A percentile compares a stretch with the other conserved stretches of the same genome.
phyloP scores from a whole-genome alignment of 1,284 basidiomycete species.

The Anthracocystis panici-leucophaei region DNA sequence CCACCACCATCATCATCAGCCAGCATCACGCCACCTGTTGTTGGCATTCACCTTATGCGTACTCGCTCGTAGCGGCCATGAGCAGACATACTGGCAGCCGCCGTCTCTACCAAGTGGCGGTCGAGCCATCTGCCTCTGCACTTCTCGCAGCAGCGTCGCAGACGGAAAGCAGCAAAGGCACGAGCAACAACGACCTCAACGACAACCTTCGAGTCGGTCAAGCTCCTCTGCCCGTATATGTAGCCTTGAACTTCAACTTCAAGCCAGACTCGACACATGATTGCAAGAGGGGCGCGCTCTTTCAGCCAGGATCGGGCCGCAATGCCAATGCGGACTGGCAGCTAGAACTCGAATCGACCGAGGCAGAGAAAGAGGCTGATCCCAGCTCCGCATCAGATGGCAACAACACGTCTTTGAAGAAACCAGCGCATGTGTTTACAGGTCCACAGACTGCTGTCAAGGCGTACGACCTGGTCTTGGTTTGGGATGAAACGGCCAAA shows the following conservation, averaged over 20 bases:
- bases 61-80: conserved; percentile 2
- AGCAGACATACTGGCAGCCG: conserved; percentile 11
- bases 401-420: background rate
- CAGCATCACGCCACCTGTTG: background rate
- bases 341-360: conserved; percentile 38
- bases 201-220: background rate
- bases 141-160: conserved; percentile 14
- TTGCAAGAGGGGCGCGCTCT: conserved; percentile 34
- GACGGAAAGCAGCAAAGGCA: background rate
- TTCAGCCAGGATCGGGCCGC: conserved; percentile 13
- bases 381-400: background rate
- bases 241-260: conserved; percentile 49
- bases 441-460: conserved; percentile 35
- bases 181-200: conserved; percentile 2
- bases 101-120: conserved; percentile 21
- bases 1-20: background rate
- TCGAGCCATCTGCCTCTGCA: conserved; percentile 28
- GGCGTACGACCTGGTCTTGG: conserved; percentile 33
- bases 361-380: background rate
- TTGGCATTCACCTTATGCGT: too few species aligned
- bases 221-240: conserved; percentile 21
- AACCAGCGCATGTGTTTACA: conserved; percentile 39
- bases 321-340: conserved; percentile 38
- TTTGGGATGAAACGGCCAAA: conserved; percentile 28
- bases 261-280: conserved; percentile 45